Evolutionary conservation across 2,329 filamentous ascomycete genomes (phyloP), one percentile per base, ranked within the genome.

Genomic region (Pestalotiopsis sp.): DNA sequence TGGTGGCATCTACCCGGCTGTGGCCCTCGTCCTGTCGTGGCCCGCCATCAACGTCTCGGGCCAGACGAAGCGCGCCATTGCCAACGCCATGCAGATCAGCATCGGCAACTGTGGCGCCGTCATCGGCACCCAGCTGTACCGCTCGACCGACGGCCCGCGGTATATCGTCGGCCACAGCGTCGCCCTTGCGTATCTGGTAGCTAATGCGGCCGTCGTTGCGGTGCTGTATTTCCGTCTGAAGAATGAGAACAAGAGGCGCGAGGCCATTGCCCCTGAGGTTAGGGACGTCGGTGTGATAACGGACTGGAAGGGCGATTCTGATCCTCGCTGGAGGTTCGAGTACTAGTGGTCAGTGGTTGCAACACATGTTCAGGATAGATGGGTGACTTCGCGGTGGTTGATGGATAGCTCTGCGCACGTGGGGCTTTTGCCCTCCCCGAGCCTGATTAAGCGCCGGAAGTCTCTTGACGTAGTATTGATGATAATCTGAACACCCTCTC

Each of bases 21-120:
- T 85, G 0, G 89, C 90, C 0, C 84, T 92, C 2, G 86, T 89
- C 0, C 81, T 93, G 0, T 89, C 88, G 1, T 93, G 91, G 91
- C 89, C 90, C 0, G 90, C 91, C 1, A 92, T 91, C 76, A 93
- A 93, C 69, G 89, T 93, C 0, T 90, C 89, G 0, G 90, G 90
- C 0, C 90, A 92, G 78, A 92, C 90, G 0, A 93, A 93, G 78
- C 84, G 91, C 0, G 89, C 89, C 1, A 88, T 90, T 4, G 89
- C 88, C 2, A 92, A 90, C 62, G 91, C 89, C 0, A 88, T 93
- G 86, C 90, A 92, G 73, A 92, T 93, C 68, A 90, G 87, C 11
- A 90, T 93, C 65, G 91, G 91, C 0, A 93, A 92, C 71, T 75
- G 91, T 1, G 91, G 91, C 0, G 90, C 90, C 0, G 89, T 93